Evolutionary conservation across 1,284 basidiomycete species (phyloP).

Genomic region (Jaminaea rosea): DNA sequence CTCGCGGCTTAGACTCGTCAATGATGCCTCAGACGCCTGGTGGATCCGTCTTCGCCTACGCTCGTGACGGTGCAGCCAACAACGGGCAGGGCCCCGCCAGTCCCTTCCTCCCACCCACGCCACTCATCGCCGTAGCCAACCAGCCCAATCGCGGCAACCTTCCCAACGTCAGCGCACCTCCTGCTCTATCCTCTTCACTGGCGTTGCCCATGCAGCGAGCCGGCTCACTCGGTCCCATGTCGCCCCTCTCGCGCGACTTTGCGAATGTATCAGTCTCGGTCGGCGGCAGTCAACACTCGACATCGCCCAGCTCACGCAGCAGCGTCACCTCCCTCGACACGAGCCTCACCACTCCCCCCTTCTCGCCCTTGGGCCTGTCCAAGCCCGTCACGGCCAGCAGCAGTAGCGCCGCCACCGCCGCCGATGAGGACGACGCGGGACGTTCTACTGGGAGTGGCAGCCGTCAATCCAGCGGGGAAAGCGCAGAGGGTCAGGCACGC

Average conservation of each 20-base stretch:
- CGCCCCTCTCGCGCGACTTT: conserved; percentile 26
- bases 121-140: conserved; percentile 10
- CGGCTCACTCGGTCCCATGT: conserved; percentile 25
- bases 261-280: conserved; percentile 21
- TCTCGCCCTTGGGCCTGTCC: conserved; percentile 17
- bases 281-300: not conserved
- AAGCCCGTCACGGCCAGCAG: conserved; percentile 20
- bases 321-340: not conserved
- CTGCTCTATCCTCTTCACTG: conserved; percentile 3
- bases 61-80: conserved; percentile 35
- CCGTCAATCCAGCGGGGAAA: too few species aligned
- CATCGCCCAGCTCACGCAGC: not conserved
- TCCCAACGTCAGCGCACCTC: conserved; percentile 7
- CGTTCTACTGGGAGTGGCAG: too few species aligned
- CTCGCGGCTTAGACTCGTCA: conserved; percentile 13
- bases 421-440: too few species aligned
- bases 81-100: conserved; percentile 22
- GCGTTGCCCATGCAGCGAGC: conserved; percentile 16
- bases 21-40: conserved; percentile 34
- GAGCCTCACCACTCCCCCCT: conserved; percentile 23
- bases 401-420: conserved; percentile 21
- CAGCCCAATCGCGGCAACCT: conserved; percentile 2
- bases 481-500: too few species aligned
- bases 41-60: conserved; percentile 26
- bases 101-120: conserved; percentile 38